Base-by-base conservation (phyloP, 2,329 filamentous ascomycete genomes). In the Calonectria honghensis region DNA sequence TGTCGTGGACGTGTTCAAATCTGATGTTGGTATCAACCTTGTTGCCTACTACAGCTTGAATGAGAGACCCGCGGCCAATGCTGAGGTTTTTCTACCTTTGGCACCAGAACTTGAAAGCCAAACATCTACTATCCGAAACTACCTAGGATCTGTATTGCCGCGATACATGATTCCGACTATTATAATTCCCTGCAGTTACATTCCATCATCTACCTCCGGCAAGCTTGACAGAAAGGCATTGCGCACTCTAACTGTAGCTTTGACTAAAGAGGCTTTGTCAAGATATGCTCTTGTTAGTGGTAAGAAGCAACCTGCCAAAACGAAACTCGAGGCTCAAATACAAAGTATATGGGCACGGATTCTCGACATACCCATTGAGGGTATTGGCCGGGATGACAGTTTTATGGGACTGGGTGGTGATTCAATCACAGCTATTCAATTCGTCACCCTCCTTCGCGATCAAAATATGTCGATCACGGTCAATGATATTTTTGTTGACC, bases 351-450 rank as follows among this genome's bases (percentile, higher is more conserved):
- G 87, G 86, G 80, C 81, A 6, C 78, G 82, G 0, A 78, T 86
- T 0, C 81, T 89, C 6, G 77, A 77, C 3, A 75, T 87, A 4
- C 75, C 80, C 2, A 70, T 81, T 14, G 78, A 83, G 2, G 73
- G 78, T 5, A 86, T 89, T 35, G 84, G 84, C 2, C 75, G 83
- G 2, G 84, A 87, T 5, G 85, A 89, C 75, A 88, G 86, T 79
- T 90, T 90, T 79, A 88, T 70, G 20, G 68, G 66, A n/a, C 32
- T 70, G 14, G 67, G 70, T 18, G 71, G 73, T 31, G 69, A 67
- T 37, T 67, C 67, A 24, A 68, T 75, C 27, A 41, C 59, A 7
- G 73, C 73, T 1, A 75, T 75, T 20, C 87, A 85, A 41, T 39
- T 75, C 14, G 65, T 67, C 29, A 66, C 68, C 16, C n/a, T 27